Conservation (phyloP, 2,329 filamentous ascomycete genomes). For the Pseudopithomyces maydicus region DNA sequence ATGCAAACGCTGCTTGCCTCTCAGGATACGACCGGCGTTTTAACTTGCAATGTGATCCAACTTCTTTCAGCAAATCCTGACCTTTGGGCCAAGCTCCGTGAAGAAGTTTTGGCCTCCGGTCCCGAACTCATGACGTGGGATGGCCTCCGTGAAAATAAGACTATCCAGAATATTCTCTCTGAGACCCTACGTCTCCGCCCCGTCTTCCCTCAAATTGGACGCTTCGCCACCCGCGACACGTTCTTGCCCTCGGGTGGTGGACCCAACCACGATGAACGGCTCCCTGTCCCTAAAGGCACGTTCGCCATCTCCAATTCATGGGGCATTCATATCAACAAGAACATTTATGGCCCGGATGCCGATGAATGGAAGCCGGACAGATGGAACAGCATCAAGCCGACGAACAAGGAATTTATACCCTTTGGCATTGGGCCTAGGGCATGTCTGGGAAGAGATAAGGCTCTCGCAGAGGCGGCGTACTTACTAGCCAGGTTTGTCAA, state of each 20-base stretch:
- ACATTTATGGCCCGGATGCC: slow-evolving; percentile 20
- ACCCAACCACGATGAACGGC: slow-evolving; percentile 6
- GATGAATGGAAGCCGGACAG: slow-evolving; percentile 14
- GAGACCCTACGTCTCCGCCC: slow-evolving; percentile 21
- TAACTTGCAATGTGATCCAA: slow-evolving; percentile 1
- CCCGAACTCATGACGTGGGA: neutral
- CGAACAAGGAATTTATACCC: slow-evolving; percentile 1
- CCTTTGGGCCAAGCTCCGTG: neutral
- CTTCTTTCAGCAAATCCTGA: slow-evolving; percentile 17
- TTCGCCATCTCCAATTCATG: slow-evolving; percentile 43
- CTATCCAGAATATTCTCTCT: slow-evolving; percentile 6
- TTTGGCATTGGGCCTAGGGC: slow-evolving; percentile 9
- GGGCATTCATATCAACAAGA: slow-evolving; percentile 48
- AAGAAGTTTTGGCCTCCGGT: neutral
- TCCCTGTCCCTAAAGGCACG: slow-evolving; percentile 16
- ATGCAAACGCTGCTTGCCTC: slow-evolving; percentile 3
- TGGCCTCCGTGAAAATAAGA: neutral
- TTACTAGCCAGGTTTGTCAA: slow-evolving; percentile 6
- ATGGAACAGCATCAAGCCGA: slow-evolving; percentile 1
- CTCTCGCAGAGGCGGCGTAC: slow-evolving; percentile 8
- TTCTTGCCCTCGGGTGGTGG: slow-evolving; percentile 22
- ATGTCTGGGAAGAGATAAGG: slow-evolving; percentile 18
- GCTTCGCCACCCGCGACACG: slow-evolving; percentile 17
- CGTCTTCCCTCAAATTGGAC: slow-evolving; percentile 17
- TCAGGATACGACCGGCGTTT: slow-evolving; percentile 6